phyloP scores from a whole-genome alignment of 2,329 filamentous ascomycete species.

The Monilinia polystroma region DNA sequence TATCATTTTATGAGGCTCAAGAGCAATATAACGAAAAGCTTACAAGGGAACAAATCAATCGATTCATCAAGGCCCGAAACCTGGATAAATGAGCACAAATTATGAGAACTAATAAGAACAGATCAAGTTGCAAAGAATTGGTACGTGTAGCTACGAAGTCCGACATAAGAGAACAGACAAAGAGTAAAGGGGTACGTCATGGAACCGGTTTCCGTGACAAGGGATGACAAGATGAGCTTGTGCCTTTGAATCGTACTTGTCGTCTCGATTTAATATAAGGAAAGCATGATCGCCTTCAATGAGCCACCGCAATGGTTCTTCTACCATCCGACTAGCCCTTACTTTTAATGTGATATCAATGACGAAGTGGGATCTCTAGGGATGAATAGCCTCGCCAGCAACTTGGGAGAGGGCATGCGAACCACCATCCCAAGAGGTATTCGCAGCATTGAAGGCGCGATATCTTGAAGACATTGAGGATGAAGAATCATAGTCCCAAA shows the following conservation, averaged over 20 bases:
- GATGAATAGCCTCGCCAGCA: not conserved
- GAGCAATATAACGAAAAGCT: conserved; percentile 43
- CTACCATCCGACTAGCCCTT: too few relatives aligned
- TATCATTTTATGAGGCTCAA: conserved; percentile 64
- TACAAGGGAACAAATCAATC: conserved; percentile 41
- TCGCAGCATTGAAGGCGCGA: not conserved
- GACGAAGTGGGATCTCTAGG: too few relatives aligned
- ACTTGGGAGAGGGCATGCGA: not conserved
- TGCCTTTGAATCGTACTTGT: too few relatives aligned
- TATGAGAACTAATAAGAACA: not conserved
- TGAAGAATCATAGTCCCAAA: not conserved
- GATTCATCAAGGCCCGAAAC: conserved; percentile 42
- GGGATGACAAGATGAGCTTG: not conserved
- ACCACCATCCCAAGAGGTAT: not conserved
- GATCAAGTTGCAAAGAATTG: not conserved
- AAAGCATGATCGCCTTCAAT: too few relatives aligned
- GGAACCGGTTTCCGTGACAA: not conserved
- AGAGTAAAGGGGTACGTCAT: not conserved
- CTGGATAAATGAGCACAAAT: conserved; percentile 38
- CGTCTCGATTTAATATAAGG: too few relatives aligned
- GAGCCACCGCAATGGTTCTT: too few relatives aligned
- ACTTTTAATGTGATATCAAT: too few relatives aligned
- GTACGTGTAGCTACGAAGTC: not conserved
- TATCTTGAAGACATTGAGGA: too few relatives aligned
- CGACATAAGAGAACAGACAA: not conserved